These are phyloP conservation scores for Fusarium sp. DNA, from an alignment of 2,329 filamentous ascomycete species.

Conservation along the genomic window DNA sequence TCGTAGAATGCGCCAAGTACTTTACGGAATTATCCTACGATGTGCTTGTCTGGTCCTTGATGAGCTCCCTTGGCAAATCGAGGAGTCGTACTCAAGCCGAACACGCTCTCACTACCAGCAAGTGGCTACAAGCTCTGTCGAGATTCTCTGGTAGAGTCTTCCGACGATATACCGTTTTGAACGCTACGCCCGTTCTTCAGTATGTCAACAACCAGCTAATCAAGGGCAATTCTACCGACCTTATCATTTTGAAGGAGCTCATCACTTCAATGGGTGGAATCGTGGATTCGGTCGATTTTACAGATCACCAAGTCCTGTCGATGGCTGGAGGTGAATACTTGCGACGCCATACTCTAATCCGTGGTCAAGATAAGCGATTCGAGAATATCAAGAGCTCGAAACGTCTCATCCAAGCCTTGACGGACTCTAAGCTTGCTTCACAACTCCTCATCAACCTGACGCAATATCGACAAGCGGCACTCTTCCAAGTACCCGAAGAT, in stretches of 20 bases:
- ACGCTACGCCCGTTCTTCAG: slow-evolving; percentile 86
- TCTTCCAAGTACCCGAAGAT: slow-evolving; percentile 79
- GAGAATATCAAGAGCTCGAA: slow-evolving; percentile 81
- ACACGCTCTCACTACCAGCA: slow-evolving; percentile 82
- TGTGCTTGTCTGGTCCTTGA: slow-evolving; percentile 90
- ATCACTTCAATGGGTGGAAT: slow-evolving; percentile 96
- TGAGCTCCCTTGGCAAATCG: slow-evolving; percentile 78
- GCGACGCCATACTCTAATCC: slow-evolving; percentile 83
- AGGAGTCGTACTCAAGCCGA: slow-evolving; percentile 75
- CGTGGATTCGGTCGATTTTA: slow-evolving; percentile 87
- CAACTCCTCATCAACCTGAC: slow-evolving; percentile 91
- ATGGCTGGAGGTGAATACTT: slow-evolving; percentile 90
- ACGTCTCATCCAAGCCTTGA: slow-evolving; percentile 84
- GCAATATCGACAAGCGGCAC: slow-evolving; percentile 89
- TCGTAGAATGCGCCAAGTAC: slow-evolving; percentile 94
- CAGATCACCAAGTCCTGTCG: slow-evolving; percentile 86
- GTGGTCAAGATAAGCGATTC: slow-evolving; percentile 86
- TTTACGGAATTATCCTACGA: slow-evolving; percentile 95
- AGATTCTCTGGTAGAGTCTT: slow-evolving; percentile 94
- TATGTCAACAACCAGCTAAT: slow-evolving; percentile 90
- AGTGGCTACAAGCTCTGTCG: slow-evolving; percentile 91
- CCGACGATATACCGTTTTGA: slow-evolving; percentile 86
- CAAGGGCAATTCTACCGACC: slow-evolving; percentile 86
- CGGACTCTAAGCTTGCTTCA: slow-evolving; percentile 82
- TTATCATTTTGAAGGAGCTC: slow-evolving; percentile 92